Percentiles rank a stretch among this genome's conserved stretches.
phyloP scores from a whole-genome alignment of 139 green algal species.

The Dunaliella primolecta region DNA sequence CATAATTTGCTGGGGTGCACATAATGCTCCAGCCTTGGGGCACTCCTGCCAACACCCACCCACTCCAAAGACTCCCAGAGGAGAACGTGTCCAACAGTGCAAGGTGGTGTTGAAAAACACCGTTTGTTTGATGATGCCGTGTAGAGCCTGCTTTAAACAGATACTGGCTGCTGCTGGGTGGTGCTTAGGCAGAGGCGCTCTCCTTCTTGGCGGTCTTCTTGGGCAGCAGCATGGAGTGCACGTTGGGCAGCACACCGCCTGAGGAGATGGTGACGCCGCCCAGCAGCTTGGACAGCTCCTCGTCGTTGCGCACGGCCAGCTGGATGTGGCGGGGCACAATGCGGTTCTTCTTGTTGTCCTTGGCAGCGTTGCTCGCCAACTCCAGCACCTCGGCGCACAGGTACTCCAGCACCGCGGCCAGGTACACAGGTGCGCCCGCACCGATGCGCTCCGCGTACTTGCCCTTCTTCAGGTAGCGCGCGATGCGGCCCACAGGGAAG shows the following conservation, averaged over 20 bases:
- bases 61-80: too few species aligned
- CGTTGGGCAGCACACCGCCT: too few species aligned
- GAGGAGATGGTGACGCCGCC: too few species aligned
- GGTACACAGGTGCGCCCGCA: slow-evolving; percentile 61
- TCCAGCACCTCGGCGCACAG: slow-evolving; percentile 69
- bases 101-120: neutral
- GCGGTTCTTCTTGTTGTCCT: slow-evolving; percentile 90
- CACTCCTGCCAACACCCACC: too few species aligned
- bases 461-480: slow-evolving; percentile 79
- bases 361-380: slow-evolving; percentile 76
- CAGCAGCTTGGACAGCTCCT: slow-evolving; percentile 86
- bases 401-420: slow-evolving; percentile 56
- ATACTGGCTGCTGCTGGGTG: slow-evolving; percentile 16
- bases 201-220: too few species aligned
- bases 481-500: slow-evolving; percentile 82
- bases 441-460: slow-evolving; percentile 62
- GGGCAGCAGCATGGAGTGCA: too few species aligned
- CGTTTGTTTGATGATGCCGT: neutral
- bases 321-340: slow-evolving; percentile 85
- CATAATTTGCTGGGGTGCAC: too few species aligned
- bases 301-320: slow-evolving; percentile 88
- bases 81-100: too few species aligned
- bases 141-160: neutral
- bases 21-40: too few species aligned
- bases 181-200: too few species aligned